phyloP scores from a whole-genome alignment of 164 flowering plant genomes.

The Vitis amurensis region DNA sequence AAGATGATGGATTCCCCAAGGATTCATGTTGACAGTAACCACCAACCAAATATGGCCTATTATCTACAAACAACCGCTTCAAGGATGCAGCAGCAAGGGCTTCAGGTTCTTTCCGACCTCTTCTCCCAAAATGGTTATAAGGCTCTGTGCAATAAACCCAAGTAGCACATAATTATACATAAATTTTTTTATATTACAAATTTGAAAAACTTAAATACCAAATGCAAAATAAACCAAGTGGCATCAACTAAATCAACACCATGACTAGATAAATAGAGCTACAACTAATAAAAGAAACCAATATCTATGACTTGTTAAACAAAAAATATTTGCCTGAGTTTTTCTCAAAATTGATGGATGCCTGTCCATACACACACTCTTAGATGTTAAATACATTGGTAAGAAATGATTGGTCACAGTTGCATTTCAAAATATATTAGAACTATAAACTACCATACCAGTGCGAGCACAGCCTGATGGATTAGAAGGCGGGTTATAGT shows the following conservation, averaged over 20 bases:
- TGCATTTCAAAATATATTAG: no score
- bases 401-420: no score
- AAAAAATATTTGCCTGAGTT: neutral
- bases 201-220: neutral
- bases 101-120: conserved; percentile 93
- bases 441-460: conserved; percentile 43
- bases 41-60: conserved; percentile 75
- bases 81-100: conserved; percentile 84
- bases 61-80: conserved; percentile 85
- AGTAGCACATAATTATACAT: neutral
- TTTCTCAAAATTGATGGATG: neutral
- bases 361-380: no score
- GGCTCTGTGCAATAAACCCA: conserved; percentile 57
- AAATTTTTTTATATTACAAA: neutral
- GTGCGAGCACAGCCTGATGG: conserved; percentile 95
- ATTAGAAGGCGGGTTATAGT: conserved; percentile 69
- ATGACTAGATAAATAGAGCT: neutral
- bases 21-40: conserved; percentile 62
- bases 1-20: conserved; percentile 28
- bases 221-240: neutral
- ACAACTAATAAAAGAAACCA: neutral
- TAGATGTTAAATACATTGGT: no score
- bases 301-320: neutral
- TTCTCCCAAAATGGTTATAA: conserved; percentile 69
- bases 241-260: neutral